Conservation (phyloP, 805 yeast genomes). For the Yamadazyma sp. region DNA sequence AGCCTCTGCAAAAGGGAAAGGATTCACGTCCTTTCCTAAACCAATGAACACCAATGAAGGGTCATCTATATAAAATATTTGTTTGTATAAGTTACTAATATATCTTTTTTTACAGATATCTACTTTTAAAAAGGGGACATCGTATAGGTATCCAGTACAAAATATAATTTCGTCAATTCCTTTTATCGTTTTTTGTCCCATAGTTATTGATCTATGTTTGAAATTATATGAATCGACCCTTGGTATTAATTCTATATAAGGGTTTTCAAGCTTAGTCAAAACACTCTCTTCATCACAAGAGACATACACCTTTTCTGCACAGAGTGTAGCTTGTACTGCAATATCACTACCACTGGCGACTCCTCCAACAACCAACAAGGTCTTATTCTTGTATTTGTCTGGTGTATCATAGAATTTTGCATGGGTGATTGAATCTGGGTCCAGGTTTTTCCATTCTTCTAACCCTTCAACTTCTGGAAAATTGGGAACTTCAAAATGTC, state of each 20-base stretch:
- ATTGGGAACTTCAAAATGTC: slow-evolving; percentile 35
- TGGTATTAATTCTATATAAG: slow-evolving; percentile 8
- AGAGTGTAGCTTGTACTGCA: slow-evolving; percentile 54
- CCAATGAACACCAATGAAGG: slow-evolving; percentile 44
- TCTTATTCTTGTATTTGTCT: slow-evolving; percentile 28
- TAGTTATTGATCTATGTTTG: slow-evolving; percentile 14
- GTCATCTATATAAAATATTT: slow-evolving; percentile 43
- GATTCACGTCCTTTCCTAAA: slow-evolving; percentile 43
- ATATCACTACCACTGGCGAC: slow-evolving; percentile 78
- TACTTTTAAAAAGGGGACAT: slow-evolving; percentile 30
- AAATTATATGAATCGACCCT: slow-evolving; percentile 28
- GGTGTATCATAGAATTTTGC: slow-evolving; percentile 28
- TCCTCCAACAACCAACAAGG: slow-evolving; percentile 65
- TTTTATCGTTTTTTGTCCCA: neutral
- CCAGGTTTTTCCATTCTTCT: slow-evolving; percentile 20
- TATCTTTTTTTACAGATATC: slow-evolving; percentile 12
- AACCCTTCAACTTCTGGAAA: slow-evolving; percentile 33
- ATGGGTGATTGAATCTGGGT: slow-evolving; percentile 27
- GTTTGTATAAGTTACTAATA: slow-evolving; percentile 31
- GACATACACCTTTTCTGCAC: slow-evolving; percentile 22
- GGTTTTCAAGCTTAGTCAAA: slow-evolving; percentile 3
- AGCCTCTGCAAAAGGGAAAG: slow-evolving; percentile 48
- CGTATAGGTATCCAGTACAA: slow-evolving; percentile 38
- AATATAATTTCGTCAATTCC: slow-evolving; percentile 28
- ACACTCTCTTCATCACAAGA: slow-evolving; percentile 13